Evolutionary conservation across 139 green algal species (phyloP).

Genomic region (Dunaliella primolecta): DNA sequence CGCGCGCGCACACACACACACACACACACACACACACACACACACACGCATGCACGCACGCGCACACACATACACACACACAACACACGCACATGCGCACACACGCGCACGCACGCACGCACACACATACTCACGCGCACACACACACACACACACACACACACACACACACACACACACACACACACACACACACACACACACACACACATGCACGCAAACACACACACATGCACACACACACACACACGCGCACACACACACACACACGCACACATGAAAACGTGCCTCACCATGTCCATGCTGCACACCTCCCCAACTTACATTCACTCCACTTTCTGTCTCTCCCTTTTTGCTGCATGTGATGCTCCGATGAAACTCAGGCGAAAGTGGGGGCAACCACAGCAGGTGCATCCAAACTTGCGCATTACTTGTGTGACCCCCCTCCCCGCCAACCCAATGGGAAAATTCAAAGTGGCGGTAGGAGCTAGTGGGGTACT

Average conservation of each 20-base stretch:
- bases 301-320: conserved; percentile 9
- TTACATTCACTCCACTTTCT: too few relatives aligned
- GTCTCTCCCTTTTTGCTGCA: too few relatives aligned
- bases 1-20: not conserved
- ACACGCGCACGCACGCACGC: not conserved
- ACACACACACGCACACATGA: not conserved
- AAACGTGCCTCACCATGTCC: not conserved
- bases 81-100: too few relatives aligned
- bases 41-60: not conserved
- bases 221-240: not conserved
- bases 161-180: too few relatives aligned
- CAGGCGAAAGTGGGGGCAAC: conserved; percentile 25
- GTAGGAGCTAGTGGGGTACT: conserved; percentile 29
- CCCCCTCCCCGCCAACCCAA: conserved; percentile 45
- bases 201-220: not conserved
- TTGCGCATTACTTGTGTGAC: conserved; percentile 58
- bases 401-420: conserved; percentile 69
- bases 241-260: not conserved
- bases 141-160: not conserved
- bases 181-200: not conserved
- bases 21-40: not conserved
- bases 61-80: not conserved
- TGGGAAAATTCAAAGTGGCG: conserved; percentile 55
- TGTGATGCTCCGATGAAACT: too few relatives aligned
- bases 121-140: not conserved